Evolutionary conservation across 805 yeast species (phyloP).

Genomic region (Nakazawaea peltata): DNA sequence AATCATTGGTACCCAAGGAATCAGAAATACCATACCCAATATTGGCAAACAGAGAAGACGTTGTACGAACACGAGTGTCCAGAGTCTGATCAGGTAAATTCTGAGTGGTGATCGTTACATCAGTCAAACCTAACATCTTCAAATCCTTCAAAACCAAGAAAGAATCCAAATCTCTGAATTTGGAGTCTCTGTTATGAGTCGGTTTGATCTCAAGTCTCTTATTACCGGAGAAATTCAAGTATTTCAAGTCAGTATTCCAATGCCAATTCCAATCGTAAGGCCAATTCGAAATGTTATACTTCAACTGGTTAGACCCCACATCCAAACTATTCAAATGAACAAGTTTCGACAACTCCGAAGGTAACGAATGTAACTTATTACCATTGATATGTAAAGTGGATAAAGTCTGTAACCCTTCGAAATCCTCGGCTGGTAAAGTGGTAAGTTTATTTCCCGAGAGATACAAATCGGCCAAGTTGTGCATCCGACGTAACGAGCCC

Average conservation of each 20-base stretch:
- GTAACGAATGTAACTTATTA: conserved; percentile 78
- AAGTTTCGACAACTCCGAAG: conserved; percentile 78
- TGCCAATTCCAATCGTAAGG: conserved; percentile 99
- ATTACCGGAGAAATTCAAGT: conserved; percentile 88
- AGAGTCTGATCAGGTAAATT: conserved; percentile 83
- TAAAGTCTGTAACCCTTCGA: conserved; percentile 52
- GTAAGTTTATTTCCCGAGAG: conserved; percentile 79
- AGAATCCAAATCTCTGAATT: conserved; percentile 59
- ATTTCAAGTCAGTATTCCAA: conserved; percentile 65
- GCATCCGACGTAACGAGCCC: conserved; percentile 55
- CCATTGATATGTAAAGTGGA: conserved; percentile 66
- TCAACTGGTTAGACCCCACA: conserved; percentile 83
- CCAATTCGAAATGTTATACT: conserved; percentile 89
- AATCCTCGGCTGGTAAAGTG: conserved; percentile 79
- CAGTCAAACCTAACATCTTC: conserved; percentile 80
- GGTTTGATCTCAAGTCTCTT: conserved; percentile 84
- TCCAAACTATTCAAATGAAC: conserved; percentile 63
- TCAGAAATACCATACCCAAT: conserved; percentile 92
- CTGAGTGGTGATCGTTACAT: conserved; percentile 85
- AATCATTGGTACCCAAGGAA: conserved; percentile 58
- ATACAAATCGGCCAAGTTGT: conserved; percentile 53
- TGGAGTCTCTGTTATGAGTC: conserved; percentile 44
- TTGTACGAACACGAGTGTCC: conserved; percentile 81
- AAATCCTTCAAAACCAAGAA: conserved; percentile 55
- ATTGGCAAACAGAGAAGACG: conserved; percentile 69